Conservation (phyloP, 768 basidiomycete genomes). For the Pleurotus ostreatus region DNA sequence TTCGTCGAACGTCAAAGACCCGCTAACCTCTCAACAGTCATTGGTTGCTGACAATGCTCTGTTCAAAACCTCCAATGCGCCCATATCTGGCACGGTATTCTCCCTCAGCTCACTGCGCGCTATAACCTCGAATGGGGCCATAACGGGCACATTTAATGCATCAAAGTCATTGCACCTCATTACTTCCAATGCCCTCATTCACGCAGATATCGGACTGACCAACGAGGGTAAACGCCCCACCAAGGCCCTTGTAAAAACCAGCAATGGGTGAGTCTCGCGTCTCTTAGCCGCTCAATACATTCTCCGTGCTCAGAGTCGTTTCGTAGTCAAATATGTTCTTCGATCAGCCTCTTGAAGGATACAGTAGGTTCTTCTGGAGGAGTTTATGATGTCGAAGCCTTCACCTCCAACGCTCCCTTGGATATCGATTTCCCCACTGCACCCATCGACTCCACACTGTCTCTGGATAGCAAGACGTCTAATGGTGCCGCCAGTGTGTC, state of each 20-base stretch:
- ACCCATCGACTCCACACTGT: slow-evolving; percentile 29
- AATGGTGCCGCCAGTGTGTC: slow-evolving; percentile 30
- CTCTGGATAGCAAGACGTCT: slow-evolving; percentile 22
- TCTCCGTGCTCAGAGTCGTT: not conserved
- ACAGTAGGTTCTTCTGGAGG: slow-evolving; percentile 17
- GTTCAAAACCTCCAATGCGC: slow-evolving; percentile 36
- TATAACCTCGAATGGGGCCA: slow-evolving; percentile 29
- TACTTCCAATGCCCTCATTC: slow-evolving; percentile 39
- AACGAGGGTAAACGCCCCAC: slow-evolving; percentile 23
- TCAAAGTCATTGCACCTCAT: slow-evolving; percentile 24
- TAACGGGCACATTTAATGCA: slow-evolving; percentile 41
- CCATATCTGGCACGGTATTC: slow-evolving; percentile 38
- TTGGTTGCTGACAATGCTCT: slow-evolving; percentile 23
- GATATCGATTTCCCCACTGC: slow-evolving; percentile 24
- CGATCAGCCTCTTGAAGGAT: slow-evolving; percentile 14
- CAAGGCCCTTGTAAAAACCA: slow-evolving; percentile 24
- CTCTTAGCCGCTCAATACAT: no score
- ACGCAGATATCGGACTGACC: slow-evolving; percentile 32
- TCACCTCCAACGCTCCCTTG: slow-evolving; percentile 29
- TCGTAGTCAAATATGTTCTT: slow-evolving; percentile 7
- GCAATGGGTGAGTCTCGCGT: slow-evolving; percentile 34
- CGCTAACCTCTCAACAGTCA: slow-evolving; percentile 18
- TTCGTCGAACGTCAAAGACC: not conserved
- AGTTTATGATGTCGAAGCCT: slow-evolving; percentile 25
- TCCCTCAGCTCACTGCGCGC: no score